Percentiles rank a stretch among this genome's conserved stretches.
phyloP scores from a whole-genome alignment of 495 filamentous ascomycete genomes.

The Podospora pseudocomata region DNA sequence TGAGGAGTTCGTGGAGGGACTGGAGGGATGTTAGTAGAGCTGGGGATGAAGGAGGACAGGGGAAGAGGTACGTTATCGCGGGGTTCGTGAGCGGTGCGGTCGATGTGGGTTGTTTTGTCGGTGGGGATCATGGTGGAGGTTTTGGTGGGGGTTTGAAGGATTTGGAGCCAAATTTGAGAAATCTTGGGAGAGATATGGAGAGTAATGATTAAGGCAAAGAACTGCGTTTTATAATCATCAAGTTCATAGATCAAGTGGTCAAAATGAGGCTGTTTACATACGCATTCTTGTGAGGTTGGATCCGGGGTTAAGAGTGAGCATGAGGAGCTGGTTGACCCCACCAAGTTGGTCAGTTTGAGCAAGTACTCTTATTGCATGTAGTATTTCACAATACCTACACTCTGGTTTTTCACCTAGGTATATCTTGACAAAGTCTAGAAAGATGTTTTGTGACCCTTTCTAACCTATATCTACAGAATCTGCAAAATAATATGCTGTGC shows the following conservation, averaged over 20 bases:
- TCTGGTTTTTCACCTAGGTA: too few species aligned
- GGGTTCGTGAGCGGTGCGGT: slow-evolving; percentile 57
- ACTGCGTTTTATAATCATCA: background rate
- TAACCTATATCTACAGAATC: too few species aligned
- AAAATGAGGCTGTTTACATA: background rate
- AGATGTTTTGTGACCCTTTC: too few species aligned
- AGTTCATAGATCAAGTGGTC: background rate
- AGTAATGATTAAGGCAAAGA: background rate
- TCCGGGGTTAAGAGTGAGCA: background rate
- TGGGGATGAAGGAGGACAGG: background rate
- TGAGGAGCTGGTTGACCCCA: background rate
- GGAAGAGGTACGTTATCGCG: background rate
- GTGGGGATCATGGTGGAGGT: background rate
- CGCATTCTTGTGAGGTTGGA: background rate
- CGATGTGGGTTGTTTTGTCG: slow-evolving; percentile 41
- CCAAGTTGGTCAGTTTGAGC: background rate
- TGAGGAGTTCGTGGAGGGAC: slow-evolving; percentile 39
- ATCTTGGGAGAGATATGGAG: background rate
- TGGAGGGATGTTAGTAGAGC: slow-evolving; percentile 26
- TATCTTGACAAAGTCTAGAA: too few species aligned
- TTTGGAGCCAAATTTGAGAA: background rate
- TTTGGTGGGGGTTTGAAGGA: background rate
- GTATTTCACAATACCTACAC: too few species aligned
- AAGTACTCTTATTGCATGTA: too few species aligned
- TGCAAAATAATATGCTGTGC: too few species aligned